A percentile compares a stretch with the other conserved stretches of the same genome.
phyloP scores from a whole-genome alignment of 495 filamentous ascomycete species.

The Hypomontagnella monticulosa region DNA sequence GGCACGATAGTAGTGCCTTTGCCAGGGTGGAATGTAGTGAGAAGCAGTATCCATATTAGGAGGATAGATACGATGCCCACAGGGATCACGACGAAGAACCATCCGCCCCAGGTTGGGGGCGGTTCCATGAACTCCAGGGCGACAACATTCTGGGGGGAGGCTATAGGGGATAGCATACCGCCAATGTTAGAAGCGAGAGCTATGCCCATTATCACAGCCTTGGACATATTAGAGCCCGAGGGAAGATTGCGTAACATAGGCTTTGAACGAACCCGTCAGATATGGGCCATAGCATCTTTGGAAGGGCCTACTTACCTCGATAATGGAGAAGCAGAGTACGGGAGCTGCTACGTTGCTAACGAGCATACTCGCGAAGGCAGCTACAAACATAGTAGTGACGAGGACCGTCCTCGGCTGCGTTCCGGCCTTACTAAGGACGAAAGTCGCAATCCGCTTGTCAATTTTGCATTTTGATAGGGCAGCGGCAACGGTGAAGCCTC shows the following conservation, averaged over 20 bases:
- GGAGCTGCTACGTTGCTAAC: slow-evolving; percentile 98
- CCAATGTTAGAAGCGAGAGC: slow-evolving; percentile 95
- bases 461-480: slow-evolving; percentile 97
- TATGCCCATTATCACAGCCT: slow-evolving; percentile 95
- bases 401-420: slow-evolving; percentile 88
- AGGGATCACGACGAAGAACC: slow-evolving; percentile 96
- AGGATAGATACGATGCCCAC: slow-evolving; percentile 91
- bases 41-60: slow-evolving; percentile 86
- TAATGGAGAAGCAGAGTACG: slow-evolving; percentile 97
- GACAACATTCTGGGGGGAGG: slow-evolving; percentile 96
- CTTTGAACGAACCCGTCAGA: slow-evolving; percentile 51
- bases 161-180: slow-evolving; percentile 95
- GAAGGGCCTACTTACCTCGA: slow-evolving; percentile 66
- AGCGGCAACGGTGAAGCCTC: slow-evolving; percentile 95
- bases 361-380: slow-evolving; percentile 97
- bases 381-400: slow-evolving; percentile 97
- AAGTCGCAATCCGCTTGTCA: slow-evolving; percentile 94
- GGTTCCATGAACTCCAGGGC: slow-evolving; percentile 94
- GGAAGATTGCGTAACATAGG: slow-evolving; percentile 94
- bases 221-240: slow-evolving; percentile 87
- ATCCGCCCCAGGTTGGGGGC: slow-evolving; percentile 87
- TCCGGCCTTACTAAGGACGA: slow-evolving; percentile 96
- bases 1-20: slow-evolving; percentile 90
- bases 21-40: slow-evolving; percentile 84
- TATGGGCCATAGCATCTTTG: background rate